Evolutionary conservation across 805 yeast species (phyloP), one percentile per base, ranked within the genome.

Genomic region (Cyberlindnera suaveolens): DNA sequence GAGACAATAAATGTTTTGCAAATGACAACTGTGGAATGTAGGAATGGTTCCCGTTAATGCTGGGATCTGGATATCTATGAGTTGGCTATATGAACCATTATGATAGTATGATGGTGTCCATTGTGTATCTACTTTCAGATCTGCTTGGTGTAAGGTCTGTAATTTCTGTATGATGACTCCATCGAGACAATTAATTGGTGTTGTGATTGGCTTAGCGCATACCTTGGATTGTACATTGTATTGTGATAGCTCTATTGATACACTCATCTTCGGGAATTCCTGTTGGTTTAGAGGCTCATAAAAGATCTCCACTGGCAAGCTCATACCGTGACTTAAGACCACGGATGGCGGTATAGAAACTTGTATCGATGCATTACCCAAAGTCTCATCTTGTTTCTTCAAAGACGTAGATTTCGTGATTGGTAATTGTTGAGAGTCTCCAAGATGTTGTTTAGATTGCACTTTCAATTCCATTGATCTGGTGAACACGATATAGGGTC

Each of bases 71-170:
- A 52, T 40, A 3, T 40, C 35, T 1, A 44, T 16, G 1, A 41
- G 45, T 26, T 39, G 38, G 18, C 31, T 38, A 33, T 40, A 47
- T 1, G 48, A 15, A 3, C 34, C 26, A 2, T 32, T 17, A 8
- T 45, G 43, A 11, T 31, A 31, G 20, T 54, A 54, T 14, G 44
- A 50, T 8, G 58, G 58, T 8, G 34, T 45, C 58, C 58, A 54
- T 3, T 26, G 38, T n/a, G 13, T 11, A 15, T 16, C 15, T 5
- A 16, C 15, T 4, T 11, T 26, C 5, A 18, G n/a, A 2, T 19
- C 31, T 3, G 31, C 30, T 15, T 15, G 26, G 36, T 31, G 36
- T 10, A 51, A 38, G 1, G 49, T 39, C 29, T 48, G 51, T 6
- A 50, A n/a, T 6, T 39, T 44, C 15, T 50, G 49, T 14, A 45